phyloP scores from a whole-genome alignment of 1,139 yeast species.

The Ogataea hybrid region DNA sequence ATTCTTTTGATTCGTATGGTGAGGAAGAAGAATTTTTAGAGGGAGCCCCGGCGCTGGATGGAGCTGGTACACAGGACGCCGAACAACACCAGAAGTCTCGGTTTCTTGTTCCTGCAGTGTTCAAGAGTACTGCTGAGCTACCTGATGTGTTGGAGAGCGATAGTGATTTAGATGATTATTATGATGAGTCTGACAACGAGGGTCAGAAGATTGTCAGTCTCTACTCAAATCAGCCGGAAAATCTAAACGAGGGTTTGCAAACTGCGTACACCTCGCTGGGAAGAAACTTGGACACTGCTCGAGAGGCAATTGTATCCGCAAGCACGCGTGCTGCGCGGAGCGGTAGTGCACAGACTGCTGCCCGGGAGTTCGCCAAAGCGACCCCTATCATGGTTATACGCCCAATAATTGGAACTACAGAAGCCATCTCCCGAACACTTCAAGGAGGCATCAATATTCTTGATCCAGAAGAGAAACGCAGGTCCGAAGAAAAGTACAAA shows the following conservation, averaged over 20 bases:
- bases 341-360: constrained; percentile 65
- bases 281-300: constrained; percentile 64
- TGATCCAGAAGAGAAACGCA: constrained; percentile 56
- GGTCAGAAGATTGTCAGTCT: constrained; percentile 59
- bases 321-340: constrained; percentile 59
- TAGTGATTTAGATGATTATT: constrained; percentile 34
- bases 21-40: constrained; percentile 29
- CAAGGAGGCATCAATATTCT: constrained; percentile 83
- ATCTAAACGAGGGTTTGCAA: constrained; percentile 66
- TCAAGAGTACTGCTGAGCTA: constrained; percentile 4
- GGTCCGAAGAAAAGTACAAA: constrained; percentile 53
- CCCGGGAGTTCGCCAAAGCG: constrained; percentile 65
- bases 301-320: constrained; percentile 58
- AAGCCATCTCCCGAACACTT: constrained; percentile 77
- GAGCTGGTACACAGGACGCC: not conserved
- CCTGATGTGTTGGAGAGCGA: constrained; percentile 22
- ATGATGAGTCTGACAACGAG: constrained; percentile 26
- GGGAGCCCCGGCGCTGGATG: constrained; percentile 21
- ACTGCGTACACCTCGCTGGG: constrained; percentile 74
- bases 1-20: constrained; percentile 27
- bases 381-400: constrained; percentile 80
- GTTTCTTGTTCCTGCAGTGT: constrained; percentile 9
- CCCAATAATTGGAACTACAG: constrained; percentile 92
- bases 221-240: constrained; percentile 82
- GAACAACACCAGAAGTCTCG: constrained; percentile 8